Evolutionary conservation across 2,329 filamentous ascomycete genomes (phyloP).

Genomic region (Teratosphaeria epicoccoides): DNA sequence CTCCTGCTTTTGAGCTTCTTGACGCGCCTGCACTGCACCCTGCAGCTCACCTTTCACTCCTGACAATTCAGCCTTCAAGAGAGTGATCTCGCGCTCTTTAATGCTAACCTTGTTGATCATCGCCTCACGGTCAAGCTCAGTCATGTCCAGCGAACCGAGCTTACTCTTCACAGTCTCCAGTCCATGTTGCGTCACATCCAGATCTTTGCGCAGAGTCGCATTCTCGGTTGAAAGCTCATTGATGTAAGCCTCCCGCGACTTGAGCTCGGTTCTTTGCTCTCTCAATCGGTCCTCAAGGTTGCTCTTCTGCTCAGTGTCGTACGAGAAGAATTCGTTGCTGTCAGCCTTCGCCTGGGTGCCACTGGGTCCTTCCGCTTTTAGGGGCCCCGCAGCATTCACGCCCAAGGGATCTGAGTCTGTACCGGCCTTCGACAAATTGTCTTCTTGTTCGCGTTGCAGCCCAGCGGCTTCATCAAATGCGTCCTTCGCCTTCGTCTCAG

Average conservation of each 20-base stretch:
- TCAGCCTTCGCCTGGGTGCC: conserved; percentile 10
- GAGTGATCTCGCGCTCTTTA: conserved; percentile 13
- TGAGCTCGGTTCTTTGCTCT: conserved; percentile 58
- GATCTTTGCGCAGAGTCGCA: conserved; percentile 55
- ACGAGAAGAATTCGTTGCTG: conserved; percentile 78
- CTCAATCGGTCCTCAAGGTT: conserved; percentile 64
- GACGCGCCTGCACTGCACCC: conserved; percentile 27
- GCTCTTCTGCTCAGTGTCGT: conserved; percentile 57
- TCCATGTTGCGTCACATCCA: conserved; percentile 44
- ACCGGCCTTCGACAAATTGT: conserved; percentile 1
- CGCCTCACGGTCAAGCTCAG: conserved; percentile 37
- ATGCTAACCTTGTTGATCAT: conserved; percentile 31
- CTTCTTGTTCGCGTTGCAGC: conserved; percentile 34
- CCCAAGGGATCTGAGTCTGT: conserved; percentile 8
- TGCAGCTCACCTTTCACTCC: conserved; percentile 33
- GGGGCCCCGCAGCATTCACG: conserved; percentile 2
- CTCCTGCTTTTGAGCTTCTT: conserved; percentile 31
- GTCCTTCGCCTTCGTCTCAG: conserved; percentile 51
- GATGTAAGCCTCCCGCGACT: conserved; percentile 50
- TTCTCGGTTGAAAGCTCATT: conserved; percentile 60
- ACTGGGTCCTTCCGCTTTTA: conserved; percentile 1
- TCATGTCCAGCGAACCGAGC: conserved; percentile 40
- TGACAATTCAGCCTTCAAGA: conserved; percentile 20
- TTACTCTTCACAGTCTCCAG: conserved; percentile 40
- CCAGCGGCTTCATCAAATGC: conserved; percentile 54